Evolutionary conservation across 192 early-diverging fungal genomes (phyloP), one percentile per base, ranked within the genome.

Genomic region (Podila clonocystis): DNA sequence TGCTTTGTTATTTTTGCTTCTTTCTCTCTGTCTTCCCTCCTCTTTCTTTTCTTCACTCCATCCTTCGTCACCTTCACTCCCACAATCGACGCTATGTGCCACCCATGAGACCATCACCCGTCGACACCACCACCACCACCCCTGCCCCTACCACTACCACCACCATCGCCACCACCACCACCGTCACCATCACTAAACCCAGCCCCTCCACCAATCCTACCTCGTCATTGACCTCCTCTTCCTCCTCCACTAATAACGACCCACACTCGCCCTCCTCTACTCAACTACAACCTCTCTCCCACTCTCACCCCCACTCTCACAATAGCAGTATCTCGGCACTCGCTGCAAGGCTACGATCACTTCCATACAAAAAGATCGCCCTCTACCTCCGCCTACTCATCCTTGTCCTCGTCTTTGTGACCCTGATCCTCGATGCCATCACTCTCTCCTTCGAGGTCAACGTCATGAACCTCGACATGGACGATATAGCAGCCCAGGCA

Each of bases 401-500:
- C 38, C 41, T 79, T 0, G 38, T 24, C 28, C 38, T 79, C 0
- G 65, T 65, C 31, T 64, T 79, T n/a, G 38, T 57, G n/a, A 45
- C 59, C 24, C 29, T 79, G 24, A 79, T 79, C 59, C 70, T 79
- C 50, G 75, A 79, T 63, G 75, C 75, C 24, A 71, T 79, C 61
- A 72, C 75, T 7, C 3, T 79, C 45, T 79, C 75, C 11, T 79
- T 79, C 61, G 65, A 72, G 58, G 28, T 60, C 50, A 79, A 72
- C 5, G 75, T 79, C 50, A 79, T 79, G 75, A 45, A 48, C 60
- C 38, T 79, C 5, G 50, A 49, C 8, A 28, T 52, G 31, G 5
- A 12, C 13, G 45, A 79, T 11, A 60, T 72, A 30, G 41, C 68
- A 0, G 52, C 31, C 24, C 69, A 79, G 38, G 65, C 70, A 5